Percentiles rank a stretch among this genome's conserved stretches.
Evolutionary conservation across 148 eudicot genomes (phyloP).

Genomic region (Fagopyrum esculentum): DNA sequence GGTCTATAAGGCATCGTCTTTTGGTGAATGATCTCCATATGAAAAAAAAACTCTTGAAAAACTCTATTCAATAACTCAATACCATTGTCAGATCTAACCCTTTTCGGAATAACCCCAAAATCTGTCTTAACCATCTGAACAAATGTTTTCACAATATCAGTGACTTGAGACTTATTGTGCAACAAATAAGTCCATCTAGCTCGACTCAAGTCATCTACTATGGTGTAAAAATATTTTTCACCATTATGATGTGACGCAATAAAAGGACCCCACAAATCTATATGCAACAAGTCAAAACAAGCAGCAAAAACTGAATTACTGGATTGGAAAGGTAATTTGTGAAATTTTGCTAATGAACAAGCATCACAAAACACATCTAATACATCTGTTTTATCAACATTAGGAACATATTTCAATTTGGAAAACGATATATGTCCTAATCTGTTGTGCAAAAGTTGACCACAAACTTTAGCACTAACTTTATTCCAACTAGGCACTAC

Average conservation of each 20-base stretch:
- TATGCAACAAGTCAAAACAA: background rate
- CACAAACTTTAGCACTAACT: no score
- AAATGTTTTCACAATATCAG: background rate
- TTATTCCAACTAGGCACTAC: background rate
- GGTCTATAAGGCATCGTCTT: background rate
- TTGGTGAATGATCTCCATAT: background rate
- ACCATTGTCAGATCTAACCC: background rate
- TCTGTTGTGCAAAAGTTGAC: background rate
- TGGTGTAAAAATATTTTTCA: background rate
- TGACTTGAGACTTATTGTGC: no score
- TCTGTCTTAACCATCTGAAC: background rate
- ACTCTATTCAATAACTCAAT: background rate
- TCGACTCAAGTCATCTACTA: background rate
- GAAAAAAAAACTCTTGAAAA: background rate
- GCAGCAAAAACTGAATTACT: background rate
- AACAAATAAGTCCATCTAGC: background rate
- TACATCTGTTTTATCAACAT: background rate
- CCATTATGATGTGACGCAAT: background rate
- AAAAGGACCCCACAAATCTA: background rate
- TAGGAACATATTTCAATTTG: background rate
- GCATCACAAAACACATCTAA: background rate
- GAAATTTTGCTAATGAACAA: background rate
- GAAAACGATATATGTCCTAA: background rate
- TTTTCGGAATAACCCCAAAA: background rate
- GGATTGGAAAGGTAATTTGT: background rate